Evolutionary conservation across 495 filamentous ascomycete genomes (phyloP).

Genomic region (Podospora appendiculata): DNA sequence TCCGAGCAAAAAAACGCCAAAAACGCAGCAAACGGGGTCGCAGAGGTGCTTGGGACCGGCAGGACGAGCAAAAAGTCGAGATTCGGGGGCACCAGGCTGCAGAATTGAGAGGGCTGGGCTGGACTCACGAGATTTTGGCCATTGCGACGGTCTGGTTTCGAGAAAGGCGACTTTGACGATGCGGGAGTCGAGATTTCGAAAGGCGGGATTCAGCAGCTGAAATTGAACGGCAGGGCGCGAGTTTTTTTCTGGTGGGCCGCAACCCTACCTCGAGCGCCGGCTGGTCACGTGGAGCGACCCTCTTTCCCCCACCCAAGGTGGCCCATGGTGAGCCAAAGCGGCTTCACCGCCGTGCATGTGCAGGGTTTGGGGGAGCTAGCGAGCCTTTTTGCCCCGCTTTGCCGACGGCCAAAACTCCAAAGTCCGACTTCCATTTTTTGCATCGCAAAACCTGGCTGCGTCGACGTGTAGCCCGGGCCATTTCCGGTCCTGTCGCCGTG

Average conservation of each 20-base stretch:
- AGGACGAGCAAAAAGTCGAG: not conserved
- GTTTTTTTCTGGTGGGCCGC: conserved; percentile 15
- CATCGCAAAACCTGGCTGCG: too few species aligned
- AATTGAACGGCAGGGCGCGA: conserved; percentile 22
- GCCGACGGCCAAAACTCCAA: too few species aligned
- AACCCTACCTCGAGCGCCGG: not conserved
- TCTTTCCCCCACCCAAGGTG: not conserved
- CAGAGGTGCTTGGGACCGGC: too few species aligned
- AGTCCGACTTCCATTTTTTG: too few species aligned
- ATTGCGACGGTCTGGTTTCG: conserved; percentile 35
- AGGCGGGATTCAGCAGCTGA: conserved; percentile 15
- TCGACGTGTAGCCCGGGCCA: too few species aligned
- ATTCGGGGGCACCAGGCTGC: not conserved
- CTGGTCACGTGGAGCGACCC: not conserved
- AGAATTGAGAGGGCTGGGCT: not conserved
- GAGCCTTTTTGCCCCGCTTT: too few species aligned
- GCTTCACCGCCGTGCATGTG: too few species aligned
- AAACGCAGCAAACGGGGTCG: too few species aligned
- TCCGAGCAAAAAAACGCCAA: too few species aligned
- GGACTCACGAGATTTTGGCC: conserved; percentile 44
- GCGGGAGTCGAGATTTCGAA: conserved; percentile 28
- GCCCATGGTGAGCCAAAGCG: too few species aligned
- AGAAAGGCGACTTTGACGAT: conserved; percentile 25
- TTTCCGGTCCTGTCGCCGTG: too few species aligned
- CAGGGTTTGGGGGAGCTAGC: too few species aligned